Evolutionary conservation across 129 eudicot species (phyloP).

Genomic region (Pittosporum tobira): DNA sequence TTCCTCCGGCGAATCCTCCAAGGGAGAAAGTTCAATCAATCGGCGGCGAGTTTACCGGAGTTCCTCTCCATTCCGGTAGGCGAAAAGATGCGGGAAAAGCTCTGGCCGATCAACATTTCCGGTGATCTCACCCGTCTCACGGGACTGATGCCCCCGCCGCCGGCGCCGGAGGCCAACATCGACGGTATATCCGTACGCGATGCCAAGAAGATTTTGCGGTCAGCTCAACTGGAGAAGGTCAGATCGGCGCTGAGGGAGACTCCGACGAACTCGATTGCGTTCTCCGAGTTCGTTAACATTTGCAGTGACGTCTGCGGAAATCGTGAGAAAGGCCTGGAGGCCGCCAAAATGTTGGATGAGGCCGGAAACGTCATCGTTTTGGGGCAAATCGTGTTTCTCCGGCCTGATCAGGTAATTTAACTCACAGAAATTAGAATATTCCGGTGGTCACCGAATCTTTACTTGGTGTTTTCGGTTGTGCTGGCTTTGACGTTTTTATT

Average conservation of each 20-base stretch:
- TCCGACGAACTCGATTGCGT: slow-evolving; percentile 37
- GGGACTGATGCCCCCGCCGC: slow-evolving; percentile 26
- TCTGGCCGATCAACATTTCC: slow-evolving; percentile 19
- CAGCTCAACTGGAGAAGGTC: slow-evolving; percentile 49
- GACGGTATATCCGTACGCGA: slow-evolving; percentile 38
- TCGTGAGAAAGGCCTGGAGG: slow-evolving; percentile 45
- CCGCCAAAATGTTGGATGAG: slow-evolving; percentile 53
- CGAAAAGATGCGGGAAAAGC: slow-evolving; percentile 20
- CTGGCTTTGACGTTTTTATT: too few relatives aligned
- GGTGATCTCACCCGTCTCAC: slow-evolving; percentile 42
- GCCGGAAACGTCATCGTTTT: slow-evolving; percentile 68
- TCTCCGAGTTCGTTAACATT: slow-evolving; percentile 37
- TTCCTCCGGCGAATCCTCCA: slow-evolving; percentile 3
- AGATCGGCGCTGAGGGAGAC: slow-evolving; percentile 37
- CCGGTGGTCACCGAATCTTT: too few relatives aligned
- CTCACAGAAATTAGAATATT: too few relatives aligned
- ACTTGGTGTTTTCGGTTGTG: too few relatives aligned
- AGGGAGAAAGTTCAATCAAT: not conserved
- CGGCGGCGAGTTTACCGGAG: slow-evolving; percentile 7
- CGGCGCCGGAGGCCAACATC: not conserved
- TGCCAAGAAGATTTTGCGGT: slow-evolving; percentile 41
- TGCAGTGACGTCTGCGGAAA: slow-evolving; percentile 37
- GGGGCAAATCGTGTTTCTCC: slow-evolving; percentile 63
- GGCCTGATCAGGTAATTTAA: slow-evolving; percentile 62
- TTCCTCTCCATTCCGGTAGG: slow-evolving; percentile 6